phyloP scores from a whole-genome alignment of 768 basidiomycete species.

The Antrodiella citrinella region DNA sequence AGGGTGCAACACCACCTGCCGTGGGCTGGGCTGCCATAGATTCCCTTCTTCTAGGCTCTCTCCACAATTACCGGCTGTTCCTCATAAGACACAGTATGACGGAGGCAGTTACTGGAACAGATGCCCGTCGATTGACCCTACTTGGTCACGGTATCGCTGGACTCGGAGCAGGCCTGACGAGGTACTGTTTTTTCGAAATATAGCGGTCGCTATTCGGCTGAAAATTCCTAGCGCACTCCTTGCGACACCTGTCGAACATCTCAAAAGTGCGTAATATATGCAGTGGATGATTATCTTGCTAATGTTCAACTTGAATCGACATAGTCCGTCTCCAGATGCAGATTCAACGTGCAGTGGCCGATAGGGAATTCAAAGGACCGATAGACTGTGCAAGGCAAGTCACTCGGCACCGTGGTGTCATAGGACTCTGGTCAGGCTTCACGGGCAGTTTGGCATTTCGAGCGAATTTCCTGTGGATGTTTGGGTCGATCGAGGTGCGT shows the following conservation, averaged over 20 bases:
- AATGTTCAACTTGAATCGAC: background rate
- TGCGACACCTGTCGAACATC: constrained; percentile 70
- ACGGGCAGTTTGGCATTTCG: constrained; percentile 66
- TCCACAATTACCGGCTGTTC: constrained; percentile 67
- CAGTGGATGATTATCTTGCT: too few relatives aligned
- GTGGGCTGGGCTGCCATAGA: constrained; percentile 71
- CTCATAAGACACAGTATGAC: constrained; percentile 44
- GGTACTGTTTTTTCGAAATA: constrained; percentile 27
- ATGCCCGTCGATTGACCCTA: constrained; percentile 45
- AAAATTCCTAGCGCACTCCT: constrained; percentile 42
- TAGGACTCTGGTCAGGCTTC: constrained; percentile 71
- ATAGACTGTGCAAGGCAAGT: constrained; percentile 63
- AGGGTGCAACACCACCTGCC: constrained; percentile 66
- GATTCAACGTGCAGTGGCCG: constrained; percentile 38
- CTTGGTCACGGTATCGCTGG: constrained; percentile 61
- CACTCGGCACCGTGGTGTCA: constrained; percentile 48
- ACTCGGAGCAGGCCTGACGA: constrained; percentile 61
- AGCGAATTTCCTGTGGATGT: constrained; percentile 76
- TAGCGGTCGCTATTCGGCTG: constrained; percentile 4
- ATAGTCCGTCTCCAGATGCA: constrained; percentile 63
- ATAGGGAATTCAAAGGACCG: constrained; percentile 55
- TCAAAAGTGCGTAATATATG: constrained; percentile 46
- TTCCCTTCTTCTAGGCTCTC: constrained; percentile 57
- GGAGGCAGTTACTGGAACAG: constrained; percentile 38
- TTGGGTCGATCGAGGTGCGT: constrained; percentile 56